These are phyloP conservation scores for Perkinsus marinus DNA, from an alignment of 169 alveolate genomes.

Conservation along the genomic window DNA sequence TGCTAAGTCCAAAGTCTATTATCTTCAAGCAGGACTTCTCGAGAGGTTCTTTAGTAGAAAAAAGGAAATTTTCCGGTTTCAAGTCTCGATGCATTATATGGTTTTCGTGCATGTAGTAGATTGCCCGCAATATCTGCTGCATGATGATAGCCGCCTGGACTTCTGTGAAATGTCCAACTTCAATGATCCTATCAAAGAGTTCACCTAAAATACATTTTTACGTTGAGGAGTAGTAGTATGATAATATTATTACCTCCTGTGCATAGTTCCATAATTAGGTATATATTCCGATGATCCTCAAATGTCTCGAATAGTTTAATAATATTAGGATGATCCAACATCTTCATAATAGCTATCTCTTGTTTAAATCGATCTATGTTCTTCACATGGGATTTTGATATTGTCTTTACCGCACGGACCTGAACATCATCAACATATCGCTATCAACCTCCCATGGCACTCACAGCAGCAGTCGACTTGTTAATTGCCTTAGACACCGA, in stretches of 20 bases:
- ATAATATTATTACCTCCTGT: slow-evolving; percentile 66
- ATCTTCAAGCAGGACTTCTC: slow-evolving; percentile 46
- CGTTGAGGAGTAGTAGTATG: too few species aligned
- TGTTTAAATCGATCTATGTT: slow-evolving; percentile 67
- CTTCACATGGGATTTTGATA: slow-evolving; percentile 58
- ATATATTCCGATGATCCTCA: slow-evolving; percentile 72
- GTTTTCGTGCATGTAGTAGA: slow-evolving; percentile 49
- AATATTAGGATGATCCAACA: slow-evolving; percentile 74
- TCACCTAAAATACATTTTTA: too few species aligned
- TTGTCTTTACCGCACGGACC: slow-evolving; percentile 67
- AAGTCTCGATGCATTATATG: slow-evolving; percentile 67
- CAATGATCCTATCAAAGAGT: slow-evolving; percentile 82
- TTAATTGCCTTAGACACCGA: slow-evolving; percentile 53
- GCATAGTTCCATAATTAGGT: slow-evolving; percentile 78
- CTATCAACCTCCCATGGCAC: not conserved
- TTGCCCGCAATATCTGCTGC: slow-evolving; percentile 52
- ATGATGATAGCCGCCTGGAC: slow-evolving; percentile 45
- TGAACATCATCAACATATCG: slow-evolving; percentile 30
- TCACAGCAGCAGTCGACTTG: slow-evolving; percentile 30
- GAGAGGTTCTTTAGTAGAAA: slow-evolving; percentile 29
- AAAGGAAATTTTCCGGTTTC: slow-evolving; percentile 71
- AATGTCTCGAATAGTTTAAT: slow-evolving; percentile 71
- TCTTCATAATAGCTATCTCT: slow-evolving; percentile 71
- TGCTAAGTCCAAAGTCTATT: slow-evolving; percentile 74
- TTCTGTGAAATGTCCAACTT: slow-evolving; percentile 69